Evolutionary conservation across 2,329 filamentous ascomycete species (phyloP), one percentile per base, ranked within the genome.

Genomic region (Fusarium xyrophilum): DNA sequence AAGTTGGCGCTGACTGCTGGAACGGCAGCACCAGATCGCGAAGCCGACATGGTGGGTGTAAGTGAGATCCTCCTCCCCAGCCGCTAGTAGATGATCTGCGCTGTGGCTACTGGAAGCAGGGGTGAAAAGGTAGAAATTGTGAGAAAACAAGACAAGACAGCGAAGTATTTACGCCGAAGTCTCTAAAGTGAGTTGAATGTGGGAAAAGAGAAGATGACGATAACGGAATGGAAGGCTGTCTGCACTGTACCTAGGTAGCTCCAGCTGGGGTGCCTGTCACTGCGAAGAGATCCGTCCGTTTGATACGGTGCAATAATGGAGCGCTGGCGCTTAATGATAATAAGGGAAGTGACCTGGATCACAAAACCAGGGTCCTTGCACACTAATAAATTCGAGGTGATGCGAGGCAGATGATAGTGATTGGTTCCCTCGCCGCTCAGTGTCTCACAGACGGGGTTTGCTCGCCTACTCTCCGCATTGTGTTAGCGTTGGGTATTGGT

Each of bases 11-110:
- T 39, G 23, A 62, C 54, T 28, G 57, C 39, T 36, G 33, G 50
- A 21, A 30, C 25, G 25, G 61, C 50, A 39, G 54, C 33, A 17
- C 47, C 44, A 32, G 54, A 28, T 46, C 56, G 58, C 8, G 59
- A 39, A 53, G 43, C 6, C 17, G 58, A 32, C 63, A 71, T 71
- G 56, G 30, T 63, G 27, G 56, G 30, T 63, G 27, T 57, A 60
- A 60, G 56, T 38, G 61, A 46, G 36, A 54, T 25, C 40, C 33
- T 36, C 28, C 40, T 9, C 28, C 25, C 40, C 9, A 38, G 28
- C 35, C n/a, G n/a, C 21, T 25, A 13, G 17, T 14, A 32, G 25
- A 35, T 40, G 36, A 42, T 53, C 15, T 48, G 43, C 62, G 30
- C 33, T 27, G 46, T 38, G 40, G 51, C 10, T 27, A 28, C 30